Evolutionary conservation across 768 basidiomycete species (phyloP).

Genomic region (Candolleomyces eurysporus): DNA sequence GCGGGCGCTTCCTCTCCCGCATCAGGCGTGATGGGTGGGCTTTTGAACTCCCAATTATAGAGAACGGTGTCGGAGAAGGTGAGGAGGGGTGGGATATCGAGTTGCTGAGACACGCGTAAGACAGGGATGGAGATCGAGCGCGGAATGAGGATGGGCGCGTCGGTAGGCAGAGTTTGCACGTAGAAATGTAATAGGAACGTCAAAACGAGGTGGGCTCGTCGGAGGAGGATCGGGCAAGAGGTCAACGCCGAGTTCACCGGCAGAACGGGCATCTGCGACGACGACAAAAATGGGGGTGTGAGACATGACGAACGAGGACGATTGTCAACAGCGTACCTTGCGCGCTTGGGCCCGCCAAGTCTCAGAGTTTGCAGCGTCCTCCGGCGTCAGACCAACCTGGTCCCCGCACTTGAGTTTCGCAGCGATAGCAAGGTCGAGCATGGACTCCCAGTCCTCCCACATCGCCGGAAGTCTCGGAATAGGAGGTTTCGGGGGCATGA

Average conservation of each 20-base stretch:
- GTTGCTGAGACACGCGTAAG: slow-evolving; percentile 61
- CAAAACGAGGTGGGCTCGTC: slow-evolving; percentile 76
- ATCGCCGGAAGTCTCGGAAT: slow-evolving; percentile 53
- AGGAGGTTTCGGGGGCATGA: slow-evolving; percentile 83
- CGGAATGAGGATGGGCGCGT: slow-evolving; percentile 63
- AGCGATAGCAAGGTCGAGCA: slow-evolving; percentile 48
- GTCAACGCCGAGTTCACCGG: slow-evolving; percentile 37
- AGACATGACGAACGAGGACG: background rate
- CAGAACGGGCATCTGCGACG: slow-evolving; percentile 51
- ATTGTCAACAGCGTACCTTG: slow-evolving; percentile 33
- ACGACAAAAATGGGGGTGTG: background rate
- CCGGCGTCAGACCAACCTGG: slow-evolving; percentile 41
- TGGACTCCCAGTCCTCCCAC: slow-evolving; percentile 75
- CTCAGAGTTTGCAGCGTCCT: slow-evolving; percentile 42
- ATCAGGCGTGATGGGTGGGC: slow-evolving; percentile 22
- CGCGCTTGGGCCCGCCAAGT: slow-evolving; percentile 54
- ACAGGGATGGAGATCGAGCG: slow-evolving; percentile 73
- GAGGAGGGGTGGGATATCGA: slow-evolving; percentile 84
- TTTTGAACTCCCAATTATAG: slow-evolving; percentile 72
- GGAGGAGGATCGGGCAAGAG: slow-evolving; percentile 56
- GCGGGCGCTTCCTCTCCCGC: slow-evolving; percentile 32
- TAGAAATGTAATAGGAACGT: slow-evolving; percentile 80
- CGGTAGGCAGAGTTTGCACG: slow-evolving; percentile 61
- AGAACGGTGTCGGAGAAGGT: slow-evolving; percentile 94
- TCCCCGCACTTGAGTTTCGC: slow-evolving; percentile 58